These are phyloP conservation scores for Dovyalis caffra DNA, from an alignment of 345 rosid genomes.

Conservation along the genomic window DNA sequence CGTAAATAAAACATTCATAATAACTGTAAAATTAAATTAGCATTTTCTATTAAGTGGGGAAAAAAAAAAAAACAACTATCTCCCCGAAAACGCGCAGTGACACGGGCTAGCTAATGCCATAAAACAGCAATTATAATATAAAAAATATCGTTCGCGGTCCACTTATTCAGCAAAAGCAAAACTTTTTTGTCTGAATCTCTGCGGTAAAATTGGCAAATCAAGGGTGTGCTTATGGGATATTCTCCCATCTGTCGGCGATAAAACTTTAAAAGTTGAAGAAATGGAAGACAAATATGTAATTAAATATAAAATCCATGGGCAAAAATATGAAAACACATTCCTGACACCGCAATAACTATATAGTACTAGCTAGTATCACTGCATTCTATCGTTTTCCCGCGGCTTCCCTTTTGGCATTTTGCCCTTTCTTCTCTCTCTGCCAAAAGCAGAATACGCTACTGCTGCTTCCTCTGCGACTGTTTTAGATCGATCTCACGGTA, in stretches of 20 bases:
- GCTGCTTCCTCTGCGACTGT: background rate
- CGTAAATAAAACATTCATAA: no score
- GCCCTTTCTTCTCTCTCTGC: background rate
- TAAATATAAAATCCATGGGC: background rate
- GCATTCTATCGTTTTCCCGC: constrained; percentile 35
- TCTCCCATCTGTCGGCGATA: background rate
- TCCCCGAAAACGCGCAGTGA: no score
- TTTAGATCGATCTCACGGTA: background rate
- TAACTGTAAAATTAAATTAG: no score
- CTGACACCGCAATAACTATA: background rate
- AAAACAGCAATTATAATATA: no score
- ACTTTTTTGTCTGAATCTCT: no score
- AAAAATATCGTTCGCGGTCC: no score
- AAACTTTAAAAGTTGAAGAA: background rate
- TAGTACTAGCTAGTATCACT: background rate
- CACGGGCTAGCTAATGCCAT: no score
- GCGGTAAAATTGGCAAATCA: no score
- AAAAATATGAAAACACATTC: background rate
- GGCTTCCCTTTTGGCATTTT: constrained; percentile 42
- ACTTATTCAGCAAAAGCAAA: no score
- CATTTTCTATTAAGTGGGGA: no score
- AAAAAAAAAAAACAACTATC: no score
- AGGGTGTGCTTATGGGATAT: no score
- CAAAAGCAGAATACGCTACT: background rate
- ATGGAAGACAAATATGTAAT: background rate